These are phyloP conservation scores for Zoysia japonica DNA, from an alignment of 176 grass and related monocot species.

Conservation along the genomic window DNA sequence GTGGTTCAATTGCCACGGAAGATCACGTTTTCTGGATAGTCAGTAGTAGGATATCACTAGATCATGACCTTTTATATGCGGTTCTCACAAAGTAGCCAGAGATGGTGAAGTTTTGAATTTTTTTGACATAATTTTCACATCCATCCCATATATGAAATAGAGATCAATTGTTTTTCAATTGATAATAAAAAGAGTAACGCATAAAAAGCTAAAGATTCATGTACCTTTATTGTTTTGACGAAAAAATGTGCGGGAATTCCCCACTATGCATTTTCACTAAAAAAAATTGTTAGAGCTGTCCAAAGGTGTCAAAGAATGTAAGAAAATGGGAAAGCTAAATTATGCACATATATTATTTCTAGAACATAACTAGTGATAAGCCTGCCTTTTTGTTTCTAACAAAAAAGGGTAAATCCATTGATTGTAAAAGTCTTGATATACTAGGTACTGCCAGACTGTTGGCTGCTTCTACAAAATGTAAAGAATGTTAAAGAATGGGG, in stretches of 20 bases:
- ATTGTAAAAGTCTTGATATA: not conserved
- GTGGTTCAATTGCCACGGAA: not conserved
- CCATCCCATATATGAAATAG: not conserved
- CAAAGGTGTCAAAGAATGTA: too few relatives aligned
- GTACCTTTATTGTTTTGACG: too few relatives aligned
- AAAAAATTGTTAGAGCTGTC: too few relatives aligned
- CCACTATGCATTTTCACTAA: too few relatives aligned
- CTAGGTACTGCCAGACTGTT: not conserved
- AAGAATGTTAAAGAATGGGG: not conserved
- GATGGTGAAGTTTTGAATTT: slow-evolving; percentile 39
- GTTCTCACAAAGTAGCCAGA: slow-evolving; percentile 63
- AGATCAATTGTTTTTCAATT: not conserved
- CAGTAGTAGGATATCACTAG: slow-evolving; percentile 52
- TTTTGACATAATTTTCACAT: not conserved
- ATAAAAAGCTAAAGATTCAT: not conserved
- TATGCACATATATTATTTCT: too few relatives aligned
- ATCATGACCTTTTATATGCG: slow-evolving; percentile 54
- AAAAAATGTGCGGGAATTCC: too few relatives aligned
- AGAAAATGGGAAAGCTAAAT: too few relatives aligned
- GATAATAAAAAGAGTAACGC: not conserved
- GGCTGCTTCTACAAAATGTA: not conserved
- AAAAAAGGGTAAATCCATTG: not conserved
- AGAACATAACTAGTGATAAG: slow-evolving; percentile 43
- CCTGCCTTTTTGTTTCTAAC: slow-evolving; percentile 58
- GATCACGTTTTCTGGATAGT: slow-evolving; percentile 43